Conservation (phyloP, 768 basidiomycete genomes). For the Tylopilus sp. region DNA sequence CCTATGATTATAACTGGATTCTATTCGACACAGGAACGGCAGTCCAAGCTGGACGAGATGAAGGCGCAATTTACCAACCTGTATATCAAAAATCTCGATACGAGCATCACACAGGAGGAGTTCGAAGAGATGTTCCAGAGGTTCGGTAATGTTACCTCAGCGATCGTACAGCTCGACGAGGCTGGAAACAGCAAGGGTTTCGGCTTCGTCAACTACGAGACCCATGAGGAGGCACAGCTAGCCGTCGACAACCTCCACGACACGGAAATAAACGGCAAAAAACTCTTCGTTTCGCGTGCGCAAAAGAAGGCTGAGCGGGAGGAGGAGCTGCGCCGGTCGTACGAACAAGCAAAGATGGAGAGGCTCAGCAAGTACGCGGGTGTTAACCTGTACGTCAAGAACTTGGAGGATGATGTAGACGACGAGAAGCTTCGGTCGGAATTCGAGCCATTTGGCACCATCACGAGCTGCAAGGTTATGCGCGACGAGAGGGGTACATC, state of each 20-base stretch:
- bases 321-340: slow-evolving; percentile 89
- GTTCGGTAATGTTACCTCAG: slow-evolving; percentile 86
- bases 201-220: slow-evolving; percentile 96
- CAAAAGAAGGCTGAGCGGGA: slow-evolving; percentile 99
- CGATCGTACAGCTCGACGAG: slow-evolving; percentile 79
- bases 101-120: slow-evolving; percentile 79
- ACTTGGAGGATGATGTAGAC: slow-evolving; percentile 96
- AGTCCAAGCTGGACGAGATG: slow-evolving; percentile 98
- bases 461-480: slow-evolving; percentile 99
- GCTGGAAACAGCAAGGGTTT: slow-evolving; percentile 94
- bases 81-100: slow-evolving; percentile 95
- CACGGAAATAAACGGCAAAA: slow-evolving; percentile 76
- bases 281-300: slow-evolving; percentile 92
- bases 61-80: slow-evolving; percentile 97
- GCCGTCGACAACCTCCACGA: slow-evolving; percentile 93
- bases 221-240: slow-evolving; percentile 85
- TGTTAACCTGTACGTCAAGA: slow-evolving; percentile 99
- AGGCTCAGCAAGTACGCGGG: slow-evolving; percentile 98
- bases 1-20: background rate
- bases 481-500: slow-evolving; percentile 91
- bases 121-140: slow-evolving; percentile 76
- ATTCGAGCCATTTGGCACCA: slow-evolving; percentile 94
- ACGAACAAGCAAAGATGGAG: slow-evolving; percentile 96
- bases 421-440: slow-evolving; percentile 96
- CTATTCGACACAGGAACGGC: slow-evolving; percentile 64